Evolutionary conservation across 1,284 basidiomycete species (phyloP), one percentile per base, ranked within the genome.

Genomic region (Fomitopsis schrenkii): DNA sequence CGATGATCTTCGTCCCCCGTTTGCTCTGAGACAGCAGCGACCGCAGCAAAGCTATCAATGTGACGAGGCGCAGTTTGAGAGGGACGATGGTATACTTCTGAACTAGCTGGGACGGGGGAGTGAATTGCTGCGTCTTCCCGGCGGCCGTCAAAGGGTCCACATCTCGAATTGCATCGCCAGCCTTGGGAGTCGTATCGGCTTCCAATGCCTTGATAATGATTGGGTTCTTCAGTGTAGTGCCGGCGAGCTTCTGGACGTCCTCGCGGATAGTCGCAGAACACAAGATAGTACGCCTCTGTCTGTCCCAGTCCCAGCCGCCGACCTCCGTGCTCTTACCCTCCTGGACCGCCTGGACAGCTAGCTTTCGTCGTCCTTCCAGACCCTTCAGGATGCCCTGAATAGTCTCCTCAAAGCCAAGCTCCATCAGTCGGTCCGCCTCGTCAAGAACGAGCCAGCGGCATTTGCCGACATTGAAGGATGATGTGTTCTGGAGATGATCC

Each of bases 241-340:
- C 95, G 0, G 96, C 94, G 26, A 99, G 79, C 67, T 93, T 92
- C 74, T 98, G 94, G 3, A 99, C 96, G 67, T 95, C 94, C 66
- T 97, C 95, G 59, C 91, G 85, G 45, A 99, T 94, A 0, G 97
- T 99, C 4, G 97, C 97, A 8, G 95, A 98, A 80, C 97, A 99
- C 14, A 99, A 83, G 17, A 99, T 81, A 0, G 95, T 97, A 66
- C 93, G 82, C 66, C 92, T 80, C 56, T 84, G 80, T 46, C 84
- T 77, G 15, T 83, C 79, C 93, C 93, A 97, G 71, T 94, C 91
- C 91, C 91, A 94, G 0, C 87, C 88, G n/a, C 88, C 88, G 2
- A 91, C 87, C 71, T 90, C 91, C 75, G 78, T 76, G 46, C 83
- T 85, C 63, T 82, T 87, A 3, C 87, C 90, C 64, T 91, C 88